Evolutionary conservation across 805 yeast species (phyloP), one percentile per base, ranked within the genome.

Genomic region (Metschnikowia gelsemii): DNA sequence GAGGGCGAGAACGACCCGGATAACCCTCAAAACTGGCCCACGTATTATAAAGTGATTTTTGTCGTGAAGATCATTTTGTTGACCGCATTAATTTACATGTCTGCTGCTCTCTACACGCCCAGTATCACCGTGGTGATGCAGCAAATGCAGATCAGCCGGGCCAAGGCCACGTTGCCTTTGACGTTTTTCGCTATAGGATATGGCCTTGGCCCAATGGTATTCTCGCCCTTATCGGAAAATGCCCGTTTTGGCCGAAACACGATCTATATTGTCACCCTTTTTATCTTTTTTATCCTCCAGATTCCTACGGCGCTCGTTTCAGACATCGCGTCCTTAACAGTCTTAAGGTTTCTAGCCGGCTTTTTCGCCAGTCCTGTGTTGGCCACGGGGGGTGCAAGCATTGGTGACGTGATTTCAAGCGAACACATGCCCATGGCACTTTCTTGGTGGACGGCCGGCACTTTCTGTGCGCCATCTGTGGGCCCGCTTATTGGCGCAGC

Each of bases 401-500:
- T 79, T 35, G 72, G 76, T 20, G 85, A 80, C 55, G 60, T 79
- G 33, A 56, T 74, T 22, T 33, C 57, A 4, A 57, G 64, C 12
- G 70, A 77, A 7, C 59, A 62, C 40, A 56, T 70, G 27, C 78
- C 82, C 2, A 47, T 72, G 16, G 74, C 74, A 3, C 61, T 79
- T 39, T 76, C 75, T 8, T 42, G 64, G 8, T 80, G 84, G 83
- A 65, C 79, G 13, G 51, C 73, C 23, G 80, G 76, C 34, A 76
- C 80, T 1, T 75, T 74, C 33, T 62, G 71, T 38, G 85, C 83
- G 6, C 82, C 82, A 1, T 65, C 72, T 8, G 31, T 75, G 14
- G 84, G 82, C n/a, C 85, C 86, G 1, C 52, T 80, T 4, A 53
- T 80, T 30, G 84, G 84, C 27, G 74, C 80, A 4, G 69, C 73